A percentile compares a stretch with the other conserved stretches of the same genome.
Evolutionary conservation across 306 rosid genomes (phyloP).

Genomic region (Pueraria montana): DNA sequence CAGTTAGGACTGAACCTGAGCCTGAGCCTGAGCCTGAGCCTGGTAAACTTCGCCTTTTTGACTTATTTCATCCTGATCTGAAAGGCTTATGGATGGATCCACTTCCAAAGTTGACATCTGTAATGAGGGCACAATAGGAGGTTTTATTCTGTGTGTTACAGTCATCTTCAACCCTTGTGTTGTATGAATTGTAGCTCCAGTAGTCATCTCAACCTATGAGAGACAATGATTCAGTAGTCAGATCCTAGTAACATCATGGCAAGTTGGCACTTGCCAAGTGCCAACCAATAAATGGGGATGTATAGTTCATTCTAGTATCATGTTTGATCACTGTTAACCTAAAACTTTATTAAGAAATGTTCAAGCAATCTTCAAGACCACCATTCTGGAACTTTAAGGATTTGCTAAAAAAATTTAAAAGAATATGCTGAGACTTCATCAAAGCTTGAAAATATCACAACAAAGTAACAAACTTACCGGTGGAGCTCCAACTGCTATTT

Average conservation of each 20-base stretch:
- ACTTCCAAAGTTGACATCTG: conserved; percentile 61
- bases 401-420: conserved; percentile 14
- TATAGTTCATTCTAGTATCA: conserved; percentile 1
- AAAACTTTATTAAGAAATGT: conserved; percentile 5
- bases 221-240: conserved; percentile 40
- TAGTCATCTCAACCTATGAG: conserved; percentile 90
- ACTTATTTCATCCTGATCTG: conserved; percentile 59
- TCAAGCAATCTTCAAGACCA: conserved; percentile 36
- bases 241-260: not conserved
- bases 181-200: conserved; percentile 98
- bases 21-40: conserved; percentile 58
- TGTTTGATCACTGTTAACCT: conserved; percentile 26
- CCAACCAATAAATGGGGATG: not conserved
- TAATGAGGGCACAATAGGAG: conserved; percentile 78
- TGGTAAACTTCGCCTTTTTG: conserved; percentile 66
- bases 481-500: conserved; percentile 90
- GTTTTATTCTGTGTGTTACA: conserved; percentile 79
- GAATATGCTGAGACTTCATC: conserved; percentile 8
- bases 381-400: not conserved
- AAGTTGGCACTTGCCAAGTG: not conserved
- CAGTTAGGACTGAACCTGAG: conserved; percentile 57
- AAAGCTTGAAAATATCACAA: conserved; percentile 28
- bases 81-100: conserved; percentile 57
- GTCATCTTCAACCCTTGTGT: conserved; percentile 93
- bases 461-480: conserved; percentile 65